Base-by-base conservation (phyloP, 177 flowering plant genomes). In the Telopea speciosissima region DNA sequence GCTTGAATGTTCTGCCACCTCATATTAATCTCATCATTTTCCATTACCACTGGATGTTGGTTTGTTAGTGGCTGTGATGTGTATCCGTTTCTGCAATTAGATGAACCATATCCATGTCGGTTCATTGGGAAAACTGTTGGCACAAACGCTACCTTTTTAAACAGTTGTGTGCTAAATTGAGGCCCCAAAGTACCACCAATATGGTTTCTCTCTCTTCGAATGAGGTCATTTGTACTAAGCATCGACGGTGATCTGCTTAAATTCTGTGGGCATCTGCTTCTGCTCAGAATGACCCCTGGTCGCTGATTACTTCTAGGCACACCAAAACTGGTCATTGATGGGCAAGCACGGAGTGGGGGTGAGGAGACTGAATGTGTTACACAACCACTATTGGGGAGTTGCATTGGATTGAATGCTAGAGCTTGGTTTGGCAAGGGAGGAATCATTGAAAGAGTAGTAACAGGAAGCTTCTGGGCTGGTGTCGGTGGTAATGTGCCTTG, bases 291-390 rank as follows among this genome's bases (percentile, higher is more conserved):
- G 63, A 3, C 7, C 66, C 68, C 76, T 44, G 79, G 22, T 9
- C 49, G 79, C 24, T 31, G 77, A 65, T 42, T 73, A 72, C 75
- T 78, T 62, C 67, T 76, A 26, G 80, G 79, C 33, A 70, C 31
- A 25, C 71, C 70, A 72, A 54, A 70, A 67, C 68, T 77, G n/a
- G 78, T 63, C 1, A 75, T 21, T 3, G 82, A 60, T 22, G 86
- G 73, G 74, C 85, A 82, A 65, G 79, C 68, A 60, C 68, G 83
- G 33, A 82, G 40, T 66, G 70, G 24, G 24, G 56, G 33, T 23
- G 80, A 75, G 23, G 77, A 67, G 62, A 76, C 77, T 68, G 80
- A 74, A 68, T 52, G 74, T 52, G 44, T 76, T 25, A 62, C 65
- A 22, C 78, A 68, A 36, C 71, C 73, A 24, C 62, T 3, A 33